Evolutionary conservation across 768 basidiomycete genomes (phyloP).

Genomic region (Multifurca ochricompacta): DNA sequence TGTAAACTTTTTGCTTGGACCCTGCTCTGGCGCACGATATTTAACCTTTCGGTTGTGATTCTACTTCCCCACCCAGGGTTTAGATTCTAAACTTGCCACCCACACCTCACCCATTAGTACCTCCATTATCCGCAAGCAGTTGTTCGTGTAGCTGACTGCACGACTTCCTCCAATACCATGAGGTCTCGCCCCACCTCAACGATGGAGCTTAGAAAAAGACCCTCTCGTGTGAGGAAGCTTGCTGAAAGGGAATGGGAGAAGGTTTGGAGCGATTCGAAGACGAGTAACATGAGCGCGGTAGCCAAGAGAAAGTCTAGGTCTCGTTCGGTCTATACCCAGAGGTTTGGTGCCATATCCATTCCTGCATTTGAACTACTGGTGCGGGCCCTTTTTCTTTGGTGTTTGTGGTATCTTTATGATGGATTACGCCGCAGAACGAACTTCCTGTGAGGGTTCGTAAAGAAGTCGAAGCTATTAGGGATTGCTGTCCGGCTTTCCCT

Average conservation of each 20-base stretch:
- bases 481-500: not conserved
- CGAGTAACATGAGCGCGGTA: not conserved
- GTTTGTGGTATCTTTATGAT: not conserved
- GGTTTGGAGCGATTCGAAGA: not conserved
- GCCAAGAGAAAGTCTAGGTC: not conserved
- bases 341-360: not conserved
- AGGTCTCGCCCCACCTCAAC: not conserved
- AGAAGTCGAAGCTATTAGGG: not conserved
- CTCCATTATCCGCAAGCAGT: not conserved
- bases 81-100: not conserved
- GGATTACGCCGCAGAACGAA: not conserved
- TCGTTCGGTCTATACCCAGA: not conserved
- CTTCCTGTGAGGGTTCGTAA: slow-evolving; percentile 7
- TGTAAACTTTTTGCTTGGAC: not conserved
- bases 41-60: not conserved
- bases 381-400: not conserved
- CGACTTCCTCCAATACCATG: not conserved
- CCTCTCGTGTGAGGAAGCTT: not conserved
- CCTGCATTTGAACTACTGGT: slow-evolving; percentile 1
- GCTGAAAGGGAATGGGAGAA: not conserved
- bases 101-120: not conserved
- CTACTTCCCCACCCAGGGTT: not conserved
- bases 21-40: not conserved
- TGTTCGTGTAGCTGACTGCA: not conserved
- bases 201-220: not conserved